Conservation (phyloP, 2,329 filamentous ascomycete genomes). For the Stachybotrys echinatus region DNA sequence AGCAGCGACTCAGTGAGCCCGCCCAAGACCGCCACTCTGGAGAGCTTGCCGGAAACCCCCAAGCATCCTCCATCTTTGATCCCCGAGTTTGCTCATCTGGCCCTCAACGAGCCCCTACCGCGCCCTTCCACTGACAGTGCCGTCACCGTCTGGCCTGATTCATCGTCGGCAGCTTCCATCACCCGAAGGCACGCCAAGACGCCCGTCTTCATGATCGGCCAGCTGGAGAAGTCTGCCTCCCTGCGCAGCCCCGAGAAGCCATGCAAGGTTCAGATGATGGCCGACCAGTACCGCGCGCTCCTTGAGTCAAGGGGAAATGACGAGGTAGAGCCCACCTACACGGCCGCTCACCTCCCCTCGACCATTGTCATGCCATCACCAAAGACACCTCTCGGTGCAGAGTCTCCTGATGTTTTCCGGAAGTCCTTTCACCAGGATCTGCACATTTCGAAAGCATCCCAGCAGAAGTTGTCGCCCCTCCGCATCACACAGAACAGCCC, state of each 20-base stretch:
- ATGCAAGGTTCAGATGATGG: constrained; percentile 41
- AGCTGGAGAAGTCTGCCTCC: constrained; percentile 33
- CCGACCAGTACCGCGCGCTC: constrained; percentile 44
- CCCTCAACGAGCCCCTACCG: constrained; percentile 10
- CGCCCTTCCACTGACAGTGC: constrained; percentile 19
- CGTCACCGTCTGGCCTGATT: constrained; percentile 26
- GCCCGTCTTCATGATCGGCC: constrained; percentile 43
- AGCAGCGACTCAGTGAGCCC: constrained; percentile 8
- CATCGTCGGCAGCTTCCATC: constrained; percentile 18
- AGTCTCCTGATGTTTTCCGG: constrained; percentile 1
- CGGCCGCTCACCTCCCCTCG: constrained; percentile 3
- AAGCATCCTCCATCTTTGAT: constrained; percentile 5
- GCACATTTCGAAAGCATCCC: background rate
- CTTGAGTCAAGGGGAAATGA: constrained; percentile 31
- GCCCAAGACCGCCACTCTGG: background rate
- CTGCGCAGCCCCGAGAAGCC: constrained; percentile 21
- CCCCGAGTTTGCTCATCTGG: constrained; percentile 18
- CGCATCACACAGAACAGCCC: background rate
- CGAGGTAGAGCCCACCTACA: constrained; percentile 26
- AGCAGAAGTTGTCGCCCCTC: background rate
- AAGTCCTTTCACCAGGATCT: background rate
- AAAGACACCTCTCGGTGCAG: constrained; percentile 3
- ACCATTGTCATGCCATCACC: background rate
- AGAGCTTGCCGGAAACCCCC: background rate
- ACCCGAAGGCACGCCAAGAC: constrained; percentile 46